A percentile compares a stretch with the other conserved stretches of the same genome.
Conservation (phyloP, 495 filamentous ascomycete species). For the Hypoxylon crocopeplum region DNA sequence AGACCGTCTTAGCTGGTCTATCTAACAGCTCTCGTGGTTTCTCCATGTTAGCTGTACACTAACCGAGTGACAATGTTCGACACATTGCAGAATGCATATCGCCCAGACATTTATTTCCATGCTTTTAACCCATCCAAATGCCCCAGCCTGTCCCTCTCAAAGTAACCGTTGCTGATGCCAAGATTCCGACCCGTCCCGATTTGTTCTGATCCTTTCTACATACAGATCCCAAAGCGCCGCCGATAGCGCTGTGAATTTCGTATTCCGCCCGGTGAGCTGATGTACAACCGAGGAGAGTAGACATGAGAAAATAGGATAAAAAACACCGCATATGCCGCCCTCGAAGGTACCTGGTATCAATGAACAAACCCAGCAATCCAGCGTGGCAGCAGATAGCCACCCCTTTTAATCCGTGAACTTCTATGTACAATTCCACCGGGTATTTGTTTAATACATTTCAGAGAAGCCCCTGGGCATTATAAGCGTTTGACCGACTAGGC, state of each 20-base stretch:
- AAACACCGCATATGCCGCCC: slow-evolving; percentile 19
- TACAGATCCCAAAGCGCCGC: slow-evolving; percentile 13
- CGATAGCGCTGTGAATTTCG: slow-evolving; percentile 11
- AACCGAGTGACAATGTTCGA: slow-evolving; percentile 3
- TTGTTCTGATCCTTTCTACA: slow-evolving; percentile 25
- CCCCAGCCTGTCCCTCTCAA: slow-evolving; percentile 19
- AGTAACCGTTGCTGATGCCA: slow-evolving; percentile 33
- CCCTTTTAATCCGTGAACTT: slow-evolving; percentile 1
- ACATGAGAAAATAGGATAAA: slow-evolving; percentile 1
- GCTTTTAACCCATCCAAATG: slow-evolving; percentile 17
- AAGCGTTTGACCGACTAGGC: slow-evolving; percentile 46
- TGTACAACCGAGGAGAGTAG: slow-evolving; percentile 2
- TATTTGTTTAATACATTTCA: slow-evolving; percentile 4
- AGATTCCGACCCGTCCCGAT: slow-evolving; percentile 30
- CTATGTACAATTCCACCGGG: slow-evolving; percentile 20
- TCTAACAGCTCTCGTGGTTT: neutral
- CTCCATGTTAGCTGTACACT: neutral
- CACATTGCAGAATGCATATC: slow-evolving; percentile 25
- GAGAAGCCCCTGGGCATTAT: slow-evolving; percentile 33
- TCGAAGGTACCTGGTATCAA: slow-evolving; percentile 23
- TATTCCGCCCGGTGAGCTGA: slow-evolving; percentile 12
- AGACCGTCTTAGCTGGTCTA: too few species aligned
- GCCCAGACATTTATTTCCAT: slow-evolving; percentile 9
- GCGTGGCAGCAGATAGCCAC: neutral
- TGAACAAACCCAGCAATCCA: slow-evolving; percentile 8